Evolutionary conservation across 2,329 filamentous ascomycete species (phyloP).

Genomic region (Colletotrichum sp.): DNA sequence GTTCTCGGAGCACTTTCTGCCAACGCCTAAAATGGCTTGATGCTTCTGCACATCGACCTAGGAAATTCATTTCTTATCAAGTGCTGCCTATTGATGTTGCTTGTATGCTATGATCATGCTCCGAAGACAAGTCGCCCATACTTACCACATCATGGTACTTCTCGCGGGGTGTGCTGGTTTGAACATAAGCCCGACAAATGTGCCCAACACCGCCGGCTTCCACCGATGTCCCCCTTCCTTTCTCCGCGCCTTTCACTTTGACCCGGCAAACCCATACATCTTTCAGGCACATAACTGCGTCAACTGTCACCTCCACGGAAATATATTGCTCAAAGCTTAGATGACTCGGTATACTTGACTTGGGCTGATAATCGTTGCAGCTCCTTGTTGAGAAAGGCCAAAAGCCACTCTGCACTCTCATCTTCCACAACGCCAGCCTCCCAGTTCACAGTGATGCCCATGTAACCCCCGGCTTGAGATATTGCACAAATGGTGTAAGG

Average conservation of each 20-base stretch:
- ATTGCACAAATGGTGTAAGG: background rate
- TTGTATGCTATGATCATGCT: fast-evolving
- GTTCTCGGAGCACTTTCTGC: background rate
- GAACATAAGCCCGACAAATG: background rate
- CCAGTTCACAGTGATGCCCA: background rate
- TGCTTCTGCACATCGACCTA: background rate
- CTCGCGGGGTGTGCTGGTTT: background rate
- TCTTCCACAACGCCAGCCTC: background rate
- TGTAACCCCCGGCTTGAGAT: background rate
- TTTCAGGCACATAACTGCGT: background rate
- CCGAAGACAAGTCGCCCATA: background rate
- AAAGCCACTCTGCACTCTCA: background rate
- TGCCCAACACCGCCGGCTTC: background rate
- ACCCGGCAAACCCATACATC: no score
- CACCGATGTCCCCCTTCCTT: fast-evolving
- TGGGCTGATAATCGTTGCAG: background rate
- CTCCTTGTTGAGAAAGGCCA: background rate
- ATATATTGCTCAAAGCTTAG: background rate
- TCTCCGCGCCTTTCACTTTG: background rate
- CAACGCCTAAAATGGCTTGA: background rate
- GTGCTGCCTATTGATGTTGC: background rate
- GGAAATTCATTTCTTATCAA: background rate
- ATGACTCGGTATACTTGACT: background rate
- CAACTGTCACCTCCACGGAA: background rate
- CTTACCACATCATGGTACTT: background rate